These are phyloP conservation scores for Phytophthora litchii DNA, from an alignment of 352 stramenopile genomes.

Conservation along the genomic window DNA sequence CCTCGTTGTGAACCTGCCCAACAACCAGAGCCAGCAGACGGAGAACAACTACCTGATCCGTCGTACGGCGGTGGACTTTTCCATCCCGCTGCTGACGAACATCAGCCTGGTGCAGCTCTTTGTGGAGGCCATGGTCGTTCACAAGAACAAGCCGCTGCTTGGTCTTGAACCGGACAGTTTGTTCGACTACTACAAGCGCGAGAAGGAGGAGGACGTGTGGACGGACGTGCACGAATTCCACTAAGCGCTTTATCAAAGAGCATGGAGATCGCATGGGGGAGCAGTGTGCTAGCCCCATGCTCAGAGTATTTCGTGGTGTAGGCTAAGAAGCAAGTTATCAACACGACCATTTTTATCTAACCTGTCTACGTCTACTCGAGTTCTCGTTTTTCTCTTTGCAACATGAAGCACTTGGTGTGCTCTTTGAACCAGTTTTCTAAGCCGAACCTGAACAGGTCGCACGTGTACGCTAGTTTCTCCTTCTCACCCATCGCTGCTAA, in stretches of 20 bases:
- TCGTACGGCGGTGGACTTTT: slow-evolving; percentile 93
- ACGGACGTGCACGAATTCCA: slow-evolving; percentile 96
- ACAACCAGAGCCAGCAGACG: slow-evolving; percentile 85
- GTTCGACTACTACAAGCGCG: slow-evolving; percentile 98
- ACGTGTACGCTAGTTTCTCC: slow-evolving; percentile 42
- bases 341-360: slow-evolving; percentile 36
- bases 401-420: slow-evolving; percentile 28
- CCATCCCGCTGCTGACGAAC: slow-evolving; percentile 92
- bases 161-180: slow-evolving; percentile 95
- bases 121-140: slow-evolving; percentile 90
- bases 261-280: slow-evolving; percentile 17
- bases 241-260: slow-evolving; percentile 58
- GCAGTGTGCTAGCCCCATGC: slow-evolving; percentile 12
- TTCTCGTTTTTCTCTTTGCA: slow-evolving; percentile 10
- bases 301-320: slow-evolving; percentile 29
- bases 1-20: slow-evolving; percentile 93
- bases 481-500: slow-evolving; percentile 44
- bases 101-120: slow-evolving; percentile 93
- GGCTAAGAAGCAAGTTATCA: slow-evolving; percentile 30
- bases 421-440: slow-evolving; percentile 69
- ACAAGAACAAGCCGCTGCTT: slow-evolving; percentile 93
- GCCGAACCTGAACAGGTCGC: slow-evolving; percentile 46
- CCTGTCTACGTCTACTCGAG: background rate
- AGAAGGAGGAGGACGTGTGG: slow-evolving; percentile 93
- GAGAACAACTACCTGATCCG: slow-evolving; percentile 95